phyloP scores from a whole-genome alignment of 208 protist species.

The Trichomonas tenax region DNA sequence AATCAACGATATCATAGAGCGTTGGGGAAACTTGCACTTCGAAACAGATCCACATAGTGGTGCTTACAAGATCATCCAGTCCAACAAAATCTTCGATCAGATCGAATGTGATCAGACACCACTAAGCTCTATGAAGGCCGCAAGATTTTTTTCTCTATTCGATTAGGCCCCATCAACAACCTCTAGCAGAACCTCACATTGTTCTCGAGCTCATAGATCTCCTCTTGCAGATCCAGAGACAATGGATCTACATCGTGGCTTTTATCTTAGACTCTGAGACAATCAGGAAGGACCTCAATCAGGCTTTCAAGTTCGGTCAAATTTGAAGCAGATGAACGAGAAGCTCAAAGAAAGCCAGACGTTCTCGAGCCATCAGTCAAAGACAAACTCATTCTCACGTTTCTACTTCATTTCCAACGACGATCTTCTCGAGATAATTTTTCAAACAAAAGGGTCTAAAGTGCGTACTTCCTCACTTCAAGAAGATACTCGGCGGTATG shows the following conservation, averaged over 20 bases:
- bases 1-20: slow-evolving; percentile 64
- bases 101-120: slow-evolving; percentile 73
- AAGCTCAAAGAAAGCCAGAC: slow-evolving; percentile 86
- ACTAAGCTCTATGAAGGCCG: slow-evolving; percentile 71
- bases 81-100: slow-evolving; percentile 71
- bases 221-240: slow-evolving; percentile 74
- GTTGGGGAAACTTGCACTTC: slow-evolving; percentile 67
- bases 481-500: slow-evolving; percentile 79
- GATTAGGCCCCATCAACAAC: slow-evolving; percentile 61
- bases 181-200: slow-evolving; percentile 79
- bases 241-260: slow-evolving; percentile 85
- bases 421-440: slow-evolving; percentile 86
- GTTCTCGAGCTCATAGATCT: slow-evolving; percentile 67
- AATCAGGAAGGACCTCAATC: slow-evolving; percentile 81
- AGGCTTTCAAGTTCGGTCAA: slow-evolving; percentile 74
- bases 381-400: slow-evolving; percentile 75
- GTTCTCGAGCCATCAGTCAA: slow-evolving; percentile 76
- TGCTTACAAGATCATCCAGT: slow-evolving; percentile 65
- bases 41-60: slow-evolving; percentile 40
- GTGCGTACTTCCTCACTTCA: slow-evolving; percentile 81
- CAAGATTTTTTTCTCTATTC: slow-evolving; percentile 76
- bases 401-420: slow-evolving; percentile 94
- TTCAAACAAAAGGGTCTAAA: slow-evolving; percentile 76
- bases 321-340: slow-evolving; percentile 70
- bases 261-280: slow-evolving; percentile 89